Evolutionary conservation across 176 grass and related monocot genomes (phyloP).

Genomic region (Eragrostis curvula): DNA sequence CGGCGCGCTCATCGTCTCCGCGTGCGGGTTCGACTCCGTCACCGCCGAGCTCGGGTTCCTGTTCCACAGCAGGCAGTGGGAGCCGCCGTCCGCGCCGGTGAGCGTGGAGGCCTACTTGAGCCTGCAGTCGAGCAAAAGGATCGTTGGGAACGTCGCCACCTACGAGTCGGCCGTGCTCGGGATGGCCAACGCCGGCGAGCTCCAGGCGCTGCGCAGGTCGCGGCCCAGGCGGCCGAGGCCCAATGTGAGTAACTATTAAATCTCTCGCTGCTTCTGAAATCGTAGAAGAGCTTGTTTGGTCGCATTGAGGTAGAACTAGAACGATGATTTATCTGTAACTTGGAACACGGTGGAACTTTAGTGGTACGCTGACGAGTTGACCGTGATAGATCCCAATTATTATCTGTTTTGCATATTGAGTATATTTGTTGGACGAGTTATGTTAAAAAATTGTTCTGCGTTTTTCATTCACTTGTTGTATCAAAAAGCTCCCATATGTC

Average conservation of each 20-base stretch:
- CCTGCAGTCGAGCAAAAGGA: constrained; percentile 64
- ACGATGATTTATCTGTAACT: too few relatives aligned
- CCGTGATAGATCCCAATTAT: too few relatives aligned
- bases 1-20: constrained; percentile 72
- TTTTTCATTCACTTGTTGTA: too few relatives aligned
- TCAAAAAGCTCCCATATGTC: too few relatives aligned
- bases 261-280: too few relatives aligned
- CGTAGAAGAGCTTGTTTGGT: too few relatives aligned
- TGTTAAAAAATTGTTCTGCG: too few relatives aligned
- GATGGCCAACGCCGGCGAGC: constrained; percentile 50
- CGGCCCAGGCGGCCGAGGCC: constrained; percentile 67
- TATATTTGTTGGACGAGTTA: too few relatives aligned
- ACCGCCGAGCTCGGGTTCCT: constrained; percentile 78
- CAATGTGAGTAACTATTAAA: constrained; percentile 47
- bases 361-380: too few relatives aligned
- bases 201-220: constrained; percentile 71
- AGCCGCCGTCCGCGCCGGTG: constrained; percentile 49
- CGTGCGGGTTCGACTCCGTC: constrained; percentile 91
- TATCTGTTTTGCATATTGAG: too few relatives aligned
- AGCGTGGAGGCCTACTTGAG: constrained; percentile 62
- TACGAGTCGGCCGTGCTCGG: constrained; percentile 89
- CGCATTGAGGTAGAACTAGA: too few relatives aligned
- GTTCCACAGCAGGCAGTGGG: constrained; percentile 74
- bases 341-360: too few relatives aligned
- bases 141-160: constrained; percentile 76